phyloP scores from a whole-genome alignment of 2,329 filamentous ascomycete species.

The Colletotrichum theobromicola region DNA sequence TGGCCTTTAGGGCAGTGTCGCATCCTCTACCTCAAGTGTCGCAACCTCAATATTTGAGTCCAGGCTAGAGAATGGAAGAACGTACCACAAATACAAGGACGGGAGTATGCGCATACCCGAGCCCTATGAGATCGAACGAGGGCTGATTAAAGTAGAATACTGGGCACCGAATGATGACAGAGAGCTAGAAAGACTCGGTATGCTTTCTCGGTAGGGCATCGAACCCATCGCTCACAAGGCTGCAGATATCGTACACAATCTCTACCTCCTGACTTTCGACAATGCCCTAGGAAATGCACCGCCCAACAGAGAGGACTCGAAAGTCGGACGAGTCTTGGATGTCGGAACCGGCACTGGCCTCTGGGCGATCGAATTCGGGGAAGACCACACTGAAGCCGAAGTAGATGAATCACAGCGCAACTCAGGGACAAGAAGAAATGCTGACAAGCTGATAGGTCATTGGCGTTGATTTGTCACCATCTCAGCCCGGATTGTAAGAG shows the following conservation, averaged over 20 bases:
- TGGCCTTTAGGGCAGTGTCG: neutral
- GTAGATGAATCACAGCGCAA: neutral
- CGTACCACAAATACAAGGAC: neutral
- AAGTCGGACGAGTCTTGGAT: neutral
- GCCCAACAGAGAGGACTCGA: neutral
- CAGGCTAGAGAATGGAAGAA: neutral
- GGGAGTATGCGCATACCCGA: neutral
- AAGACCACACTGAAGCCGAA: neutral
- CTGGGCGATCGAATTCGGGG: neutral
- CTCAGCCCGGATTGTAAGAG: neutral
- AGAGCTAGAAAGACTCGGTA: neutral
- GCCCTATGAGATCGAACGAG: neutral
- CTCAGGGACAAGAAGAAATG: neutral
- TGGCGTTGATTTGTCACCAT: neutral
- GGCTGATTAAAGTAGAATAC: neutral
- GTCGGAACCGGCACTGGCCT: neutral
- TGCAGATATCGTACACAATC: neutral
- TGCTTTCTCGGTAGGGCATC: neutral
- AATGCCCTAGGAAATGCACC: neutral
- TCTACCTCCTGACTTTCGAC: neutral
- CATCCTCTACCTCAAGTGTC: neutral
- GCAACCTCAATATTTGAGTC: neutral
- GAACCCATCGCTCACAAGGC: neutral
- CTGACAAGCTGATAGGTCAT: neutral
- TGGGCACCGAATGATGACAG: neutral